Conservation (phyloP, 2,329 filamentous ascomycete genomes). For the Fonsecaea nubica region DNA sequence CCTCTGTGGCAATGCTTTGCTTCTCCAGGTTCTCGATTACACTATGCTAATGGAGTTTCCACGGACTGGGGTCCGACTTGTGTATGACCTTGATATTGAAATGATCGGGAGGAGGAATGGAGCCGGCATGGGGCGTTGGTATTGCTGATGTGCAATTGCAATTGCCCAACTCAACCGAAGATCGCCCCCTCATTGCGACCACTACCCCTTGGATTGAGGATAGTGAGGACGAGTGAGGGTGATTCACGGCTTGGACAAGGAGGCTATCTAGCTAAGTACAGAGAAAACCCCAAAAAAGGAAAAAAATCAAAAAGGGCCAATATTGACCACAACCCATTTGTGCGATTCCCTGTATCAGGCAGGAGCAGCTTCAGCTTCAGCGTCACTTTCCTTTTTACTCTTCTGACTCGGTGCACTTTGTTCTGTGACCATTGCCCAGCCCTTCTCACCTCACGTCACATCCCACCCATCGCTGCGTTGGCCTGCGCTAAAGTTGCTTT, state of each 20-base stretch:
- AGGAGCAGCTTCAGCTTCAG: neutral
- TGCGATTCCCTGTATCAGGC: neutral
- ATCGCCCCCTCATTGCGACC: constrained; percentile 1
- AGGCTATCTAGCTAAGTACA: constrained; percentile 20
- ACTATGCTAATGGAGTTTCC: constrained; percentile 1
- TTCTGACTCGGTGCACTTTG: neutral
- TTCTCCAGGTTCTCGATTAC: neutral
- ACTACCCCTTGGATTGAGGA: neutral
- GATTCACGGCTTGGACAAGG: neutral
- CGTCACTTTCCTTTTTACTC: neutral
- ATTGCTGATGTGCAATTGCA: neutral
- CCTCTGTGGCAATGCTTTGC: constrained; percentile 6
- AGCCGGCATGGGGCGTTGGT: neutral
- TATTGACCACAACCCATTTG: constrained; percentile 7
- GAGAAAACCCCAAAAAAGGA: constrained; percentile 14
- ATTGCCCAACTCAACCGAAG: neutral
- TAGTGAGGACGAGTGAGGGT: constrained; percentile 3
- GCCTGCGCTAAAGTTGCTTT: constrained; percentile 1
- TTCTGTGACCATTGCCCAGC: neutral
- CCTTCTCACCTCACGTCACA: neutral
- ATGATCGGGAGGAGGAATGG: neutral
- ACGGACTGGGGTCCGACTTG: neutral
- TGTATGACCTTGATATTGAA: constrained; percentile 12
- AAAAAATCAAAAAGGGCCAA: constrained; percentile 16
- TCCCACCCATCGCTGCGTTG: constrained; percentile 5